phyloP scores from a whole-genome alignment of 1,139 yeast species.

The Yamadazyma friedrichii region DNA sequence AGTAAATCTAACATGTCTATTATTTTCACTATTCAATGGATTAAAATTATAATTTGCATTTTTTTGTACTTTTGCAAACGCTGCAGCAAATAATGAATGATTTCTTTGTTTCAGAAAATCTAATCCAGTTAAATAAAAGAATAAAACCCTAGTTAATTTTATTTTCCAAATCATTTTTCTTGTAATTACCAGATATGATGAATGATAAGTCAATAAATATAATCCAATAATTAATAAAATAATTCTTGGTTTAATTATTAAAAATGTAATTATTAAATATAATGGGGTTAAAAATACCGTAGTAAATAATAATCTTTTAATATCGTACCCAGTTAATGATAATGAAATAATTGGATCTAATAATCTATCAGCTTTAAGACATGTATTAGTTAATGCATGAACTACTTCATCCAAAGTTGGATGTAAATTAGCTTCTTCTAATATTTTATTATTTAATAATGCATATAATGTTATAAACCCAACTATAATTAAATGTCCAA shows the following conservation, averaged over 20 bases:
- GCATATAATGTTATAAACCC: conserved; percentile 68
- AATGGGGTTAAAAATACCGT: conserved; percentile 83
- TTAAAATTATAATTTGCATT: conserved; percentile 34
- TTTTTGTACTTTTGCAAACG: conserved; percentile 60
- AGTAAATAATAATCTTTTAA: conserved; percentile 76
- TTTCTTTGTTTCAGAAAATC: conserved; percentile 65
- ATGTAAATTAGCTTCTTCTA: conserved; percentile 55
- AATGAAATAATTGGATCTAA: conserved; percentile 74
- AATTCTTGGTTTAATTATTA: conserved; percentile 70
- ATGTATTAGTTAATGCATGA: conserved; percentile 73
- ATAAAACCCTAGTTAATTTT: conserved; percentile 62
- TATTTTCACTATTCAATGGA: conserved; percentile 18
- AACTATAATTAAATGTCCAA: conserved; percentile 78
- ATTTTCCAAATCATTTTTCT: conserved; percentile 84
- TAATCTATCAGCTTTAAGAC: conserved; percentile 73
- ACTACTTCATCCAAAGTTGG: conserved; percentile 90
- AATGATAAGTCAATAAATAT: conserved; percentile 76
- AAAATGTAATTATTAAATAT: conserved; percentile 66
- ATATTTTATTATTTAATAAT: conserved; percentile 49
- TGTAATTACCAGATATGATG: conserved; percentile 78
- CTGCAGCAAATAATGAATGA: conserved; percentile 52
- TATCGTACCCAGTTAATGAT: conserved; percentile 71
- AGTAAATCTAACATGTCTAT: conserved; percentile 78
- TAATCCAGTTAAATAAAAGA: conserved; percentile 83
- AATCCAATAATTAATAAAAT: conserved; percentile 61